Evolutionary conservation across 2,329 filamentous ascomycete species (phyloP), one percentile per base, ranked within the genome.

Genomic region (Xylariales sp.): DNA sequence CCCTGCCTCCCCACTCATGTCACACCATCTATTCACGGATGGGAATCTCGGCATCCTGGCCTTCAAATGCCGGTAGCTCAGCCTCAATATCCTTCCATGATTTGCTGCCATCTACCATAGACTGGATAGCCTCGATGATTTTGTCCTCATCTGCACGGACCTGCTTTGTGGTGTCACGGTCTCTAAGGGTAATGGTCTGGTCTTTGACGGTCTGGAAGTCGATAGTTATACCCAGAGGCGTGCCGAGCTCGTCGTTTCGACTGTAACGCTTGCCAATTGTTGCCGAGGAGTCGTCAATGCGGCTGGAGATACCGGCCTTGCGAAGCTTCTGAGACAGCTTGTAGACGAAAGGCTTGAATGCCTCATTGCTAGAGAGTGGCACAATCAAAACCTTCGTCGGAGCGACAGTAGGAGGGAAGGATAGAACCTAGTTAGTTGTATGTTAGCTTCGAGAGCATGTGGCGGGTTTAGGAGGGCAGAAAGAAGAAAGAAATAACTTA

Each of bases 131-230:
- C 40, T 78, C 74, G 42, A 93, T 66, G 42, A 97, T 88, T 58
- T 84, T 84, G 28, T 86, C 83, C 59, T 93, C 78, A 45, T 80
- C 81, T 10, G 86, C 87, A 44, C 93, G 84, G 41, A 97, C 89
- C 68, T 97, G 91, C 60, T 82, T 85, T 38, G 88, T 96, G 29
- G 83, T 85, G 67, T 97, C 93, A 47, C 89, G 83, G 61, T 97
- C 91, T 57, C 91, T 76, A 48, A 97, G 77, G 1, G 91, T 97
- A 57, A 94, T 78, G 6, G 85, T 85, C 58, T 79, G 79, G 61
- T 96, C 89, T 65, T 95, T 81, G 50, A 95, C 70, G 33, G 88
- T 94, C 72, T 97, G 88, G 76, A 96, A 97, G 63, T 97, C 91
- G 43, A 97, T 79, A 0, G 91, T 97, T 62, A 97, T 83, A 58